phyloP scores from a whole-genome alignment of 1,284 basidiomycete species.

The Melampsora occidentalis region DNA sequence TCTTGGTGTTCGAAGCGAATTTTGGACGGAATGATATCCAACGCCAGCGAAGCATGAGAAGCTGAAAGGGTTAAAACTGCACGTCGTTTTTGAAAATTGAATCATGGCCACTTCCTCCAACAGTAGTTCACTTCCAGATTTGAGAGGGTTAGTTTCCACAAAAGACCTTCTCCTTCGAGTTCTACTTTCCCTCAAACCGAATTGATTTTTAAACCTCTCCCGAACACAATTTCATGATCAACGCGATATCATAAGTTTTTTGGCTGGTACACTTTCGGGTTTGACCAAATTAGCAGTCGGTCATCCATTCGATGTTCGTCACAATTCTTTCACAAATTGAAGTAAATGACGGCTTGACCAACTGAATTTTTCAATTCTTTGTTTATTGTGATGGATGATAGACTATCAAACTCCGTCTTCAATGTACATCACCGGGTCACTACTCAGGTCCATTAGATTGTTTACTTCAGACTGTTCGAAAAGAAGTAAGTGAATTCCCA shows the following conservation, averaged over 20 bases:
- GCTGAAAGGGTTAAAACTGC: too few species aligned
- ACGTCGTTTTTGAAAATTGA: background rate
- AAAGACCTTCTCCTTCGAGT: too few species aligned
- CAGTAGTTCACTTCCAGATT: background rate
- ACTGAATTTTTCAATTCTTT: background rate
- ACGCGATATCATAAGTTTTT: constrained; percentile 49
- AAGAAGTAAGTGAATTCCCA: constrained; percentile 56
- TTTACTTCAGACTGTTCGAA: constrained; percentile 63
- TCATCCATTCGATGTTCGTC: constrained; percentile 34
- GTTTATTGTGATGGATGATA: constrained; percentile 48
- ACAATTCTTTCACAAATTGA: background rate
- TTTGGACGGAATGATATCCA: too few species aligned
- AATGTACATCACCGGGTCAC: constrained; percentile 68
- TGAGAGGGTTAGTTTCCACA: background rate
- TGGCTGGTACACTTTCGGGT: constrained; percentile 54
- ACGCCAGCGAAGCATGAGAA: too few species aligned
- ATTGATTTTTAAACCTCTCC: too few species aligned
- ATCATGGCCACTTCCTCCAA: background rate
- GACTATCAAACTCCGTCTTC: constrained; percentile 71
- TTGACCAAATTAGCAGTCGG: constrained; percentile 56
- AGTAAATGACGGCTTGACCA: background rate
- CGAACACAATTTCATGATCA: too few species aligned
- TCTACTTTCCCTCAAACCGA: too few species aligned
- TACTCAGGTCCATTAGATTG: constrained; percentile 69
- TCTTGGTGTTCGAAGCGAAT: too few species aligned